Conservation (phyloP, 2,329 filamentous ascomycete species). For the Epichloe brachyelytri region DNA sequence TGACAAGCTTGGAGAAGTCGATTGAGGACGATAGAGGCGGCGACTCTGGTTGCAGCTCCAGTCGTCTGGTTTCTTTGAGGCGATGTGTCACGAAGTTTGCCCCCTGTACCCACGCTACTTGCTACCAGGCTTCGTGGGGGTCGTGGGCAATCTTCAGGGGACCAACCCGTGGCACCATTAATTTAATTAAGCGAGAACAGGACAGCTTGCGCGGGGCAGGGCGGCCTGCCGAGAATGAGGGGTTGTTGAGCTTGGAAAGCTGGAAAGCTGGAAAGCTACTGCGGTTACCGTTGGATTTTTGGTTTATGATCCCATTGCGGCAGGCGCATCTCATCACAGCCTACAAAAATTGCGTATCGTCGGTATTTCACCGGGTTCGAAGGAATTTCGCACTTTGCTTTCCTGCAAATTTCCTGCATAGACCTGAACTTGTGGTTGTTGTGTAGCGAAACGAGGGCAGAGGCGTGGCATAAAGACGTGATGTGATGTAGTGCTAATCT, state of each 20-base stretch:
- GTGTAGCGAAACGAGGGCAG: background rate
- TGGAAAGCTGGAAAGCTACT: background rate
- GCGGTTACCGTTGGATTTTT: background rate
- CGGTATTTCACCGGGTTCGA: background rate
- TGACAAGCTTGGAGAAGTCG: background rate
- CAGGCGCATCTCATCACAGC: too few relatives aligned
- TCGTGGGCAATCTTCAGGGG: background rate
- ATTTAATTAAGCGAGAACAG: conserved; percentile 4
- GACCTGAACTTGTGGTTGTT: background rate
- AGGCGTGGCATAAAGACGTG: background rate
- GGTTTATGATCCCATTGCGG: background rate
- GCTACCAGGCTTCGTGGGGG: background rate
- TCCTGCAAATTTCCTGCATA: background rate
- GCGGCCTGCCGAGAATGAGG: background rate
- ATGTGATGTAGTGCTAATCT: background rate
- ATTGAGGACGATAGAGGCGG: conserved; percentile 2
- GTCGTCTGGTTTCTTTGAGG: conserved; percentile 18
- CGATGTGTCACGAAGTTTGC: conserved; percentile 21
- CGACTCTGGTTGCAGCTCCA: background rate
- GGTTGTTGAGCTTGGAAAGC: background rate
- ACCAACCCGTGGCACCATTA: background rate
- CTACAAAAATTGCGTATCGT: background rate
- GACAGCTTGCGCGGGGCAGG: background rate
- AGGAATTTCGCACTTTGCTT: background rate
- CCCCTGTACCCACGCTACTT: background rate